Evolutionary conservation across 208 protist species (phyloP), one percentile per base, ranked within the genome.

Genomic region (Wallacemonas rigidus): DNA sequence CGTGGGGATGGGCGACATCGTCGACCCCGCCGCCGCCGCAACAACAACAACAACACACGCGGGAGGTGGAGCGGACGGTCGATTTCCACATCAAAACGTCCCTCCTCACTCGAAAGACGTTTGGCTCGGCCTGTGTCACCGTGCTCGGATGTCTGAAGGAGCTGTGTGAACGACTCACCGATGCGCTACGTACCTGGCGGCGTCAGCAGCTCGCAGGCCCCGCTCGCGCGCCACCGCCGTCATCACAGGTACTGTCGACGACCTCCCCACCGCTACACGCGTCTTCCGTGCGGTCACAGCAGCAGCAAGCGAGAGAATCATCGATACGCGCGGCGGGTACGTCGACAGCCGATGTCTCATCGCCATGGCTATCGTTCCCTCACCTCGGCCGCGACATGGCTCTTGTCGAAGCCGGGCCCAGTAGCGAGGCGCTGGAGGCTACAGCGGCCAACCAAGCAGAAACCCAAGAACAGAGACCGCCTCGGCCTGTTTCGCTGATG

Each of bases 71-170:
- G 2, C 47, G 64, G 15, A 71, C 50, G 5, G 69, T 83, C 0
- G 84, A 94, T 65, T 94, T 96, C 67, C 90, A 83, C 67, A 71
- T 94, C 70, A 90, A 74, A 26, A 85, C 94, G 8, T 62, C 78
- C 15, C 71, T 93, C 39, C 85, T 96, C 54, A 50, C 79, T n/a
- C 88, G 85, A 82, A 85, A 82, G 39, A 92, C 87, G 1, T 94
- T 95, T 55, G 86, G 85, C 36, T 55, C 68, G 1, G 92, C 77
- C 26, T 96, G 92, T 57, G 82, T 84, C 2, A 81, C 65, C 12
- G 84, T 96, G 9, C 74, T 83, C 7, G 39, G 67, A 6, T 91
- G 79, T 61, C 88, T 96, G 69, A 67, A 76, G 50, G 89, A 94
- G 79, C 74, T 96, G 69, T 73, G 79, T 1, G 72, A 81, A 3